Conservation (phyloP, 2,329 filamentous ascomycete genomes). For the Colletotrichum lindemuthianum region DNA sequence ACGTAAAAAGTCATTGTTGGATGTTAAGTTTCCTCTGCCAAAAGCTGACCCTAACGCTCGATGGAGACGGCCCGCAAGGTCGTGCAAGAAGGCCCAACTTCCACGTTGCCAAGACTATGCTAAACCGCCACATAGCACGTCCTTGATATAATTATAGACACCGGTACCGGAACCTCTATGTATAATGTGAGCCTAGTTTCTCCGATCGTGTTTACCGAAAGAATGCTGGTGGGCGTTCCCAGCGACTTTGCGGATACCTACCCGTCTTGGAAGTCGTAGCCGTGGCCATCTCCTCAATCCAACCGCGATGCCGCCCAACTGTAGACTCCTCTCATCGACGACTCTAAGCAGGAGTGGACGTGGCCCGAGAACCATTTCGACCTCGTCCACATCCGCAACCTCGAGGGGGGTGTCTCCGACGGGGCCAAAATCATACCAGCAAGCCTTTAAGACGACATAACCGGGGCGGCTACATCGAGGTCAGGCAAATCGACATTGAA, state of each 20-base stretch:
- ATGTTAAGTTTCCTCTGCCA: too few relatives aligned
- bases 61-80: too few relatives aligned
- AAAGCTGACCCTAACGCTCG: too few relatives aligned
- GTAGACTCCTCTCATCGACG: slow-evolving; percentile 72
- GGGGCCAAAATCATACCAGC: slow-evolving; percentile 47
- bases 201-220: too few relatives aligned
- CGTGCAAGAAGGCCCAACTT: too few relatives aligned
- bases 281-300: slow-evolving; percentile 67
- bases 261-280: slow-evolving; percentile 56
- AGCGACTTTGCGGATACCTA: slow-evolving; percentile 60
- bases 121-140: too few relatives aligned
- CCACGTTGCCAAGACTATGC: too few relatives aligned
- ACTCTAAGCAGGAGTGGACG: slow-evolving; percentile 63
- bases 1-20: too few relatives aligned
- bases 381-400: slow-evolving; percentile 66
- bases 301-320: slow-evolving; percentile 68
- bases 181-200: too few relatives aligned
- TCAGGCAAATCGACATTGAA: slow-evolving; percentile 36
- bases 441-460: slow-evolving; percentile 57
- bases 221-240: too few relatives aligned
- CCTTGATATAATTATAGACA: too few relatives aligned
- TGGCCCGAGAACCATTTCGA: slow-evolving; percentile 62
- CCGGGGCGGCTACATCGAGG: slow-evolving; percentile 49
- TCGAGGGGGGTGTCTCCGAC: slow-evolving; percentile 63
- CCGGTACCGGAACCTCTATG: too few relatives aligned